These are phyloP conservation scores for Russula emetica DNA, from an alignment of 768 basidiomycete genomes.

Conservation along the genomic window DNA sequence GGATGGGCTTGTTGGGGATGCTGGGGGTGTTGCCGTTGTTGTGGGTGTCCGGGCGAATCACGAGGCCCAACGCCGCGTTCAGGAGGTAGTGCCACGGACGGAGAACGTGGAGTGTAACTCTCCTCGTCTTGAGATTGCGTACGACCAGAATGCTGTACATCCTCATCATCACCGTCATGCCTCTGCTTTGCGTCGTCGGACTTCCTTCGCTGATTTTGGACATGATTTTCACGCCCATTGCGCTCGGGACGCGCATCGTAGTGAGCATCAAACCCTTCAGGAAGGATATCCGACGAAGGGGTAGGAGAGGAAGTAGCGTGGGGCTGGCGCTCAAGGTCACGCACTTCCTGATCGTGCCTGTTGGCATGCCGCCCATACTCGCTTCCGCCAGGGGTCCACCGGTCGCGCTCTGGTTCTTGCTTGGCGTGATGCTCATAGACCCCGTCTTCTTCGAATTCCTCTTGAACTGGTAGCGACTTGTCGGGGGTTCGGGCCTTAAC, in stretches of 20 bases:
- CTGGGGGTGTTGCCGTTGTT: conserved; percentile 11
- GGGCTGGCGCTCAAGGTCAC: conserved; percentile 18
- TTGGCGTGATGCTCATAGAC: conserved; percentile 6
- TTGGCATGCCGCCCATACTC: conserved; percentile 21
- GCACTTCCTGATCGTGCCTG: conserved; percentile 23
- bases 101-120: conserved; percentile 28
- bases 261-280: conserved; percentile 22
- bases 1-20: conserved; percentile 13
- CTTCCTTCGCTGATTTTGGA: conserved; percentile 5
- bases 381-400: conserved; percentile 19
- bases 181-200: conserved; percentile 9
- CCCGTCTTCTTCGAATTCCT: conserved; percentile 27
- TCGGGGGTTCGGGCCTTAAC: conserved; percentile 28
- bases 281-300: conserved; percentile 28
- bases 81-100: conserved; percentile 21
- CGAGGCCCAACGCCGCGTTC: conserved; percentile 12
- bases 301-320: conserved; percentile 22
- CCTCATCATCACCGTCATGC: conserved; percentile 14
- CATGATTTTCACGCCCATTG: conserved; percentile 8
- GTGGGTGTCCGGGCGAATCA: conserved; percentile 8
- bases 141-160: conserved; percentile 17
- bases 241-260: conserved; percentile 25
- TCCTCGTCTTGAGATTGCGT: conserved; percentile 27
- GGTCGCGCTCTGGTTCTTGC: conserved; percentile 21
- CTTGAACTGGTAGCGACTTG: conserved; percentile 28